Percentiles rank a stretch among this genome's conserved stretches.
phyloP scores from a whole-genome alignment of 179 eudicot genomes.

The Heliamphora pulchella region DNA sequence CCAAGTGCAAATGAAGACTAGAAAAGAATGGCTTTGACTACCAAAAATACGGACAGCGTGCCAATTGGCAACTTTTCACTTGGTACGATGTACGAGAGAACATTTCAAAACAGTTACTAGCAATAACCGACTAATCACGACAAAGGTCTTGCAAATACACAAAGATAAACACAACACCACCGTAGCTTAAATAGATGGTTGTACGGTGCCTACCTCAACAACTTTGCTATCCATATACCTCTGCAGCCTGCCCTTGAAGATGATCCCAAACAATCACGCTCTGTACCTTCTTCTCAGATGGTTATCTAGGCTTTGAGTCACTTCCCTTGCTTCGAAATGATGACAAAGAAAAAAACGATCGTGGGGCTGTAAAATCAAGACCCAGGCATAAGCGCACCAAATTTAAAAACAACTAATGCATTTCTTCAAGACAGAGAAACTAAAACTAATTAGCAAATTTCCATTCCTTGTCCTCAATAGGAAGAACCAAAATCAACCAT shows the following conservation, averaged over 20 bases:
- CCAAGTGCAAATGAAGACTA: neutral
- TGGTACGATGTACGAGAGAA: neutral
- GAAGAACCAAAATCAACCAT: neutral
- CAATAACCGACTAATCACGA: neutral
- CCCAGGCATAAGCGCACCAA: constrained; percentile 10
- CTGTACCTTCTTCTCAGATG: neutral
- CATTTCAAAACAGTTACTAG: neutral
- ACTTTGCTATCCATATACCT: neutral
- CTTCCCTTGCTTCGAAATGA: constrained; percentile 91
- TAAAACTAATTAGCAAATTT: neutral
- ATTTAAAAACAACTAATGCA: neutral
- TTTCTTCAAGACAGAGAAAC: neutral
- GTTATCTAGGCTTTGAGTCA: constrained; percentile 67
- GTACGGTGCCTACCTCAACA: neutral
- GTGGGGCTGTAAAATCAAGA: constrained; percentile 50
- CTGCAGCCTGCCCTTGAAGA: neutral
- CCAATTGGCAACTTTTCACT: constrained; percentile 2
- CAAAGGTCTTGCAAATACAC: neutral
- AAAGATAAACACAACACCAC: neutral
- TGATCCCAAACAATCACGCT: neutral
- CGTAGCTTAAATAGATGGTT: neutral
- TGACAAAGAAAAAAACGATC: constrained; percentile 93
- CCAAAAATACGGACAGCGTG: neutral
- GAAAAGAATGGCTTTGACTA: neutral
- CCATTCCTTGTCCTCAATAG: neutral